Conservation (phyloP, 1,284 basidiomycete species). For the Lentinula novae-zelandiae region DNA sequence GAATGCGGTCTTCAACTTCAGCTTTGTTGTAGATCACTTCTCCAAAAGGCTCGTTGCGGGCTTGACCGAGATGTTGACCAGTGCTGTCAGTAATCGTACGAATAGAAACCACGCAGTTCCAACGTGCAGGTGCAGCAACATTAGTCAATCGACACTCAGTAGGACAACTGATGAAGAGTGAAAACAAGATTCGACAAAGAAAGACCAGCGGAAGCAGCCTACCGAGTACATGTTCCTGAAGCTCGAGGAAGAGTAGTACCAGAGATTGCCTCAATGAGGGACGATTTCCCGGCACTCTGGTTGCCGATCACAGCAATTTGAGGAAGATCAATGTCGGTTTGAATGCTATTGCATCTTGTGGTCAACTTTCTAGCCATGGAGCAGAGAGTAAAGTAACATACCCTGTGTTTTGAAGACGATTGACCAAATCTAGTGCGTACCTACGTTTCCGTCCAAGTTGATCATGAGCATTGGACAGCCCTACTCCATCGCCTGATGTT, state of each 20-base stretch:
- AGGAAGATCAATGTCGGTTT: constrained; percentile 60
- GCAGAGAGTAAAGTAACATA: constrained; percentile 20
- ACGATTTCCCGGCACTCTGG: constrained; percentile 72
- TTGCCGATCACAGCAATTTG: constrained; percentile 65
- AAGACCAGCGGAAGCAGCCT: constrained; percentile 10
- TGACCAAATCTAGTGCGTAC: constrained; percentile 47
- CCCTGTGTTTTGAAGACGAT: constrained; percentile 56
- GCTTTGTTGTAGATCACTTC: constrained; percentile 43
- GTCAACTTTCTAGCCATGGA: background rate
- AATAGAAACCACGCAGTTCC: constrained; percentile 61
- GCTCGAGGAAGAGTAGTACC: constrained; percentile 55
- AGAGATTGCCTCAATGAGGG: constrained; percentile 71
- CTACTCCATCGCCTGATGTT: constrained; percentile 24
- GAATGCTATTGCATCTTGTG: constrained; percentile 36
- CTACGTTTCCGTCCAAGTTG: constrained; percentile 32
- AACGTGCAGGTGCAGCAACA: constrained; percentile 31
- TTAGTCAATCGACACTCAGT: constrained; percentile 61
- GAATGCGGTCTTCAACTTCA: constrained; percentile 61
- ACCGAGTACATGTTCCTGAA: constrained; percentile 66
- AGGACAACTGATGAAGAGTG: constrained; percentile 50
- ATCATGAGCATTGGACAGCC: constrained; percentile 37
- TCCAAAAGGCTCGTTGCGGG: constrained; percentile 49
- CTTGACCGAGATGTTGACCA: constrained; percentile 38
- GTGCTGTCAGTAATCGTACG: constrained; percentile 45
- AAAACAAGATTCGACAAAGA: background rate